Conservation (phyloP, 225 moss, liverwort and hornwort genomes). For the Polytrichum formosum region DNA sequence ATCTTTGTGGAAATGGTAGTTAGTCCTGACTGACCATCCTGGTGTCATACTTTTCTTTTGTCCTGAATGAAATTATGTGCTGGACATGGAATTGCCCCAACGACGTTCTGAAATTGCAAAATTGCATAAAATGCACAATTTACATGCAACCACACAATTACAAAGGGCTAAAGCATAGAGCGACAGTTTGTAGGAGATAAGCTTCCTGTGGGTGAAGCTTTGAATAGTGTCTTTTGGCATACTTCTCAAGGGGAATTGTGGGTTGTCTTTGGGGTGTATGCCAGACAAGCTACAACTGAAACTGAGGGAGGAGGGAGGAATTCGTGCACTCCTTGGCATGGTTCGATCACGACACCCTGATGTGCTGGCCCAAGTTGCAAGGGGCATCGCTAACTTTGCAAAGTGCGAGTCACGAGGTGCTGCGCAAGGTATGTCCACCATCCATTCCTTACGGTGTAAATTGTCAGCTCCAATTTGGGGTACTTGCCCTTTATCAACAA, state of each 20-base stretch:
- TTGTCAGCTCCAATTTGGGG: background rate
- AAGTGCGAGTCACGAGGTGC: constrained; percentile 98
- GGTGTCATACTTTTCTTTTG: background rate
- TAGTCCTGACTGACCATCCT: background rate
- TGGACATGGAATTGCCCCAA: no score
- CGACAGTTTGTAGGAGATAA: no score
- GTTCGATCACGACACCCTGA: constrained; percentile 90
- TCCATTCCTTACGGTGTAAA: background rate
- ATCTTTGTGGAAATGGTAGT: constrained; percentile 91
- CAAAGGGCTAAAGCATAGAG: no score
- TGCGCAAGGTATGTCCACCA: constrained; percentile 59
- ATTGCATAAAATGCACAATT: no score
- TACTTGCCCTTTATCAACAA: background rate
- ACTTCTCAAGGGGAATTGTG: background rate
- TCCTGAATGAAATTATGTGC: background rate
- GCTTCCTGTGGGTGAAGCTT: background rate
- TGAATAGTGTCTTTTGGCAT: background rate
- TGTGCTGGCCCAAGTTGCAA: constrained; percentile 76
- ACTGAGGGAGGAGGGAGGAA: constrained; percentile 94
- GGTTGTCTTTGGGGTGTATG: constrained; percentile 2
- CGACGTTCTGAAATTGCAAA: no score
- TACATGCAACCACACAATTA: no score
- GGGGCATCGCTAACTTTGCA: constrained; percentile 97
- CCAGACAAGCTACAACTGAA: constrained; percentile 93
- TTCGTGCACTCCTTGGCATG: constrained; percentile 92